phyloP scores from a whole-genome alignment of 2,329 filamentous ascomycete genomes.

The Epichloe scottii region DNA sequence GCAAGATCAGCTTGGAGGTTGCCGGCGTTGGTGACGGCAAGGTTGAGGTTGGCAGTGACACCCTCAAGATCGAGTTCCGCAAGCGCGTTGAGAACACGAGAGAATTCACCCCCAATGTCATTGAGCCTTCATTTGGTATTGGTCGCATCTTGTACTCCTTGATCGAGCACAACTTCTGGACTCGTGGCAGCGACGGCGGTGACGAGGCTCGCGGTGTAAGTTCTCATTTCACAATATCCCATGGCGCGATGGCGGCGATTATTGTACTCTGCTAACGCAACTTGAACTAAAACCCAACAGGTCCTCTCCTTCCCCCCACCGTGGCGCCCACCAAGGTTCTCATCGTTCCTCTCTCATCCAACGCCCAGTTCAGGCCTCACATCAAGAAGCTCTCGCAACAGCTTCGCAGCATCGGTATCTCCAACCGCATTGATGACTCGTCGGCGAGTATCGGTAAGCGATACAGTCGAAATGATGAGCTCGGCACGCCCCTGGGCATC shows the following conservation, averaged over 20 bases:
- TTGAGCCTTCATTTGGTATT: slow-evolving; percentile 96
- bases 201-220: slow-evolving; percentile 74
- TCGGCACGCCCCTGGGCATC: slow-evolving; percentile 86
- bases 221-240: slow-evolving; percentile 13
- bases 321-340: slow-evolving; percentile 94
- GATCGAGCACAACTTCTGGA: slow-evolving; percentile 95
- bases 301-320: slow-evolving; percentile 42
- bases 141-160: slow-evolving; percentile 87
- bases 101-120: slow-evolving; percentile 90
- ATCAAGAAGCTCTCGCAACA: slow-evolving; percentile 60
- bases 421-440: slow-evolving; percentile 80
- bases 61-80: slow-evolving; percentile 72
- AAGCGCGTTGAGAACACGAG: slow-evolving; percentile 72
- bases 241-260: neutral
- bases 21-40: slow-evolving; percentile 53
- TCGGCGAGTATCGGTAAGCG: slow-evolving; percentile 89
- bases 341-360: slow-evolving; percentile 75
- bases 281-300: slow-evolving; percentile 17
- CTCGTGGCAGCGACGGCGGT: slow-evolving; percentile 47
- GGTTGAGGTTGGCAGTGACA: slow-evolving; percentile 66
- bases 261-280: slow-evolving; percentile 7
- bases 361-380: slow-evolving; percentile 69
- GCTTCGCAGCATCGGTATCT: slow-evolving; percentile 64
- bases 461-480: slow-evolving; percentile 88
- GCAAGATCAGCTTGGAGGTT: slow-evolving; percentile 68